A percentile compares a stretch with the other conserved stretches of the same genome.
These are phyloP conservation scores for Potentilla sterilis DNA, from an alignment of 306 rosid species.

Conservation along the genomic window DNA sequence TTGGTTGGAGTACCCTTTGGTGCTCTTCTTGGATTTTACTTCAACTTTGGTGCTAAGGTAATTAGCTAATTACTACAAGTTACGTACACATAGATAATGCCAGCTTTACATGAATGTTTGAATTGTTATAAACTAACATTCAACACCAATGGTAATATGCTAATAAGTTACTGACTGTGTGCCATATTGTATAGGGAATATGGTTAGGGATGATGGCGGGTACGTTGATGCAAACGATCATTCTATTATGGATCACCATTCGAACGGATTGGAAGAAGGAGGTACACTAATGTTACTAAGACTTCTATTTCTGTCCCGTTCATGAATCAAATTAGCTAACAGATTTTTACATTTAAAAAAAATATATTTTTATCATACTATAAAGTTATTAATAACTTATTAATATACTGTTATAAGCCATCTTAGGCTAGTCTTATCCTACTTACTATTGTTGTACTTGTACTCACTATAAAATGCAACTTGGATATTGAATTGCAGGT, in stretches of 20 bases:
- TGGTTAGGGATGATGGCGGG: conserved; percentile 83
- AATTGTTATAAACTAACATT: too few species aligned
- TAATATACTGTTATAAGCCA: too few species aligned
- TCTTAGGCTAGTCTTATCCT: too few species aligned
- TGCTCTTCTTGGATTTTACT: conserved; percentile 54
- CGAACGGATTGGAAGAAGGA: conserved; percentile 71
- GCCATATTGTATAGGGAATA: conserved; percentile 47
- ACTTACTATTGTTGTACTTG: background rate
- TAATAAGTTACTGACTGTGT: background rate
- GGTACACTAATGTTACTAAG: conserved; percentile 29
- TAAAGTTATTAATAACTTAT: background rate
- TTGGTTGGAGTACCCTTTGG: conserved; percentile 68
- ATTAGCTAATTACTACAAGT: background rate
- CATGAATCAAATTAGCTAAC: background rate
- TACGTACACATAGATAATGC: too few species aligned
- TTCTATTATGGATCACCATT: conserved; percentile 54
- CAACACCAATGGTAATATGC: background rate
- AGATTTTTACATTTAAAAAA: too few species aligned
- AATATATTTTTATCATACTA: background rate
- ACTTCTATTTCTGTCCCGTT: too few species aligned
- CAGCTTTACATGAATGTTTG: too few species aligned
- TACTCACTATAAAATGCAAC: background rate
- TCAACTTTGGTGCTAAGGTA: conserved; percentile 70
- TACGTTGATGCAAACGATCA: conserved; percentile 54
- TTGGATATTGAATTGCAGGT: conserved; percentile 40